Evolutionary conservation across 2,329 filamentous ascomycete genomes (phyloP).

Genomic region (Botrytis galanthina): DNA sequence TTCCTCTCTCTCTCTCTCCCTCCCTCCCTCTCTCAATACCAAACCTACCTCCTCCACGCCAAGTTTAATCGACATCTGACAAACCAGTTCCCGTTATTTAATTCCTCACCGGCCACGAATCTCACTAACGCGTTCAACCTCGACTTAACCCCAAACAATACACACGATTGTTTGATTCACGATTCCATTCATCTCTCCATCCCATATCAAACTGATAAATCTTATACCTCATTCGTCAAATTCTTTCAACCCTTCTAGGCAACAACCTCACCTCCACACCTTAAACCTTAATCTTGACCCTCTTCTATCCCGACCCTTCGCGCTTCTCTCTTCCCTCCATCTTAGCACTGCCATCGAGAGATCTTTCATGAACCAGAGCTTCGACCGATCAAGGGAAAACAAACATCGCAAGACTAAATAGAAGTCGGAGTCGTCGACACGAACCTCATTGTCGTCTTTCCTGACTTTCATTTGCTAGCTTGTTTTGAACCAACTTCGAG

Average conservation of each 20-base stretch:
- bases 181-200: not conserved
- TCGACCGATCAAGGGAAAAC: not conserved
- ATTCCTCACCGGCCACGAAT: slow-evolving; percentile 2
- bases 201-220: not conserved
- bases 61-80: not conserved
- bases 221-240: slow-evolving; percentile 1
- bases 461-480: not conserved
- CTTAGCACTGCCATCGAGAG: not conserved
- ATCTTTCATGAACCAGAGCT: not conserved
- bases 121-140: not conserved
- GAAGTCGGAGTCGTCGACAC: not conserved
- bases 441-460: not conserved
- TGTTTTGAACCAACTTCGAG: not conserved
- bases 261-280: slow-evolving; percentile 2
- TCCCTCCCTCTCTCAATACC: not conserved
- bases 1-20: not conserved
- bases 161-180: not conserved
- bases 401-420: not conserved
- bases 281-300: not conserved
- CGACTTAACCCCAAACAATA: not conserved
- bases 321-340: not conserved
- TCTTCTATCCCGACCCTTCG: not conserved
- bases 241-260: not conserved
- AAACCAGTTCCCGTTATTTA: not conserved
- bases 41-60: not conserved